Evolutionary conservation across 495 filamentous ascomycete genomes (phyloP), one percentile per base, ranked within the genome.

Genomic region (Talaromyces ruber): DNA sequence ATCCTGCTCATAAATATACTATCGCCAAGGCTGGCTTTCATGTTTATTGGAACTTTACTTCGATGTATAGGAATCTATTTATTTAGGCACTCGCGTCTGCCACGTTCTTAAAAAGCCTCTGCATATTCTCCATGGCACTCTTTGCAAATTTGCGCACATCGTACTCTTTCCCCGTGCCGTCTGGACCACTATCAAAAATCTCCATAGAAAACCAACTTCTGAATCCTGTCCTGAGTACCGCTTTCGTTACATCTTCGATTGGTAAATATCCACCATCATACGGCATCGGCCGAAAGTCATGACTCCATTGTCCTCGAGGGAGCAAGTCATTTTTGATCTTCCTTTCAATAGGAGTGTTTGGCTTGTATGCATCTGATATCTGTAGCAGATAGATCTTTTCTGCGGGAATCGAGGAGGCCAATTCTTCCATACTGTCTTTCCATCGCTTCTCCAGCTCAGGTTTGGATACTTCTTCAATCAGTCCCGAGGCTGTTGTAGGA

Each of bases 351-450:
- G 87, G 86, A 0, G 73, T 67, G 2, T 72, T 68, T 43, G 84
- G 77, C 65, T 79, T 83, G 65, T 91, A 92, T n/a, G 89, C 91
- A 72, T 93, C 90, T 11, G 81, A 86, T 56, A 93, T 86, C 71
- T 93, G 89, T 21, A 93, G 68, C 2, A 93, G 71, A 68, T 83
- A 91, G 39, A 93, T 91, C 70, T 90, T 92, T 24, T 88, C 86
- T 3, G 77, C 70, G 0, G 88, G 86, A 2, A 93, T 72, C 0
- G 82, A 83, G 0, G 55, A 65, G 0, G 74, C 72, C 2, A 93
- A 76, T 22, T 83, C 76, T 2, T 73, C 63, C 62, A 92, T 71
- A 54, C 84, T 88, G 0, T 66, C 66, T 6, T 69, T 65, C 65
- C 85, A 91, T 2, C 68, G 71, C 26, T 70, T 64, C 11, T 79